A percentile compares a stretch with the other conserved stretches of the same genome.
phyloP scores from a whole-genome alignment of 192 early-diverging fungal genomes.

The Spizellomyces punctatus region DNA sequence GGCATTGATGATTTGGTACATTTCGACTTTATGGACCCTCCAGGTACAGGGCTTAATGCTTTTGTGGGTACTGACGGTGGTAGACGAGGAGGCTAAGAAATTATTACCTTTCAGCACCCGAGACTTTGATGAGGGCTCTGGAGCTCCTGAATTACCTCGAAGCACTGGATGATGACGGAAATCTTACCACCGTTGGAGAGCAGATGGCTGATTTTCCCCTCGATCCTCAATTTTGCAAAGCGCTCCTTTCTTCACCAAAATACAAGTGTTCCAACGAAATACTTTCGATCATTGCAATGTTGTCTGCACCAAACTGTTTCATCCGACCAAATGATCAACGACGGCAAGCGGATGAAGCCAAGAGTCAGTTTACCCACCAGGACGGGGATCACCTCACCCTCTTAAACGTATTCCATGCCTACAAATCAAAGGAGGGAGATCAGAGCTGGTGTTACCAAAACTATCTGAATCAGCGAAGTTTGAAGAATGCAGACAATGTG shows the following conservation, averaged over 20 bases:
- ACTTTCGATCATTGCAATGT: slow-evolving; percentile 91
- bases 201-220: slow-evolving; percentile 96
- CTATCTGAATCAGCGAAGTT: slow-evolving; percentile 84
- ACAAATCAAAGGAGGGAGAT: slow-evolving; percentile 74
- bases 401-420: slow-evolving; percentile 96
- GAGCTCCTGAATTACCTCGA: slow-evolving; percentile 95
- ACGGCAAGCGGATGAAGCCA: slow-evolving; percentile 87
- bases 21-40: slow-evolving; percentile 99
- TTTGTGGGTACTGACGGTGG: not conserved
- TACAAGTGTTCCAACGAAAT: slow-evolving; percentile 93
- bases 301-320: slow-evolving; percentile 87
- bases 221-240: slow-evolving; percentile 94
- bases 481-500: slow-evolving; percentile 93
- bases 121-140: slow-evolving; percentile 96
- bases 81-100: too few species aligned
- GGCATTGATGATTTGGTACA: slow-evolving; percentile 97
- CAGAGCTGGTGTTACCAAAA: slow-evolving; percentile 92
- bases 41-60: slow-evolving; percentile 43
- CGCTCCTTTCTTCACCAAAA: slow-evolving; percentile 83
- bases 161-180: slow-evolving; percentile 93
- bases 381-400: slow-evolving; percentile 97
- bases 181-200: slow-evolving; percentile 81
- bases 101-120: slow-evolving; percentile 66
- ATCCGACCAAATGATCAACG: slow-evolving; percentile 89
- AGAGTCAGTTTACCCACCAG: slow-evolving; percentile 88